A percentile compares a stretch with the other conserved stretches of the same genome.
Conservation (phyloP, 2,329 filamentous ascomycete species). For the Volutella citrinella region DNA sequence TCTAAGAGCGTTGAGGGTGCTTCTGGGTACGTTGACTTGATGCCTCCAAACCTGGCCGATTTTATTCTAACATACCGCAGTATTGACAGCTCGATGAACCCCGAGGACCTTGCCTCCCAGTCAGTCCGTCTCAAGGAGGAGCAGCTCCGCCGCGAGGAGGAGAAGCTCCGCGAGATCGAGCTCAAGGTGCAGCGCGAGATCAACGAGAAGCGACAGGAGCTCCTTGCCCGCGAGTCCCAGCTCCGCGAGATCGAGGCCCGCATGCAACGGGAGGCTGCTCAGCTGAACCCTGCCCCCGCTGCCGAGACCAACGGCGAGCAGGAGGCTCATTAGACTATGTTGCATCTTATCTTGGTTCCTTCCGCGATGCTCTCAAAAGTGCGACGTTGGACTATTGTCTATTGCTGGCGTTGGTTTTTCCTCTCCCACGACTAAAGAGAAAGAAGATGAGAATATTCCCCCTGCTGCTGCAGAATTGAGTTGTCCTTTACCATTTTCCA, state of each 20-base stretch:
- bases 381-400: conserved; percentile 45
- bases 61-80: conserved; percentile 38
- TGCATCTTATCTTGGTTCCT: conserved; percentile 28
- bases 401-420: conserved; percentile 49
- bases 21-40: conserved; percentile 72
- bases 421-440: conserved; percentile 40
- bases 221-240: conserved; percentile 95
- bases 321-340: conserved; percentile 45
- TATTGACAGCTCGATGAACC: conserved; percentile 83
- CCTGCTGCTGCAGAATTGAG: conserved; percentile 37
- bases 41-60: background rate
- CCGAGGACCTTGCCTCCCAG: conserved; percentile 93
- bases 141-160: conserved; percentile 96
- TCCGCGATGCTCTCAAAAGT: conserved; percentile 32
- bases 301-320: conserved; percentile 55
- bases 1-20: conserved; percentile 98
- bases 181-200: conserved; percentile 99
- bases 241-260: conserved; percentile 97
- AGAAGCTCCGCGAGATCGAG: conserved; percentile 99
- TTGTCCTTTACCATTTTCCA: conserved; percentile 34
- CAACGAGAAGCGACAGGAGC: conserved; percentile 99
- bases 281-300: conserved; percentile 38
- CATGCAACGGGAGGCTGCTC: conserved; percentile 82
- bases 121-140: conserved; percentile 99
- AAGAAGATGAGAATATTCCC: conserved; percentile 41